A percentile compares a stretch with the other conserved stretches of the same genome.
phyloP scores from a whole-genome alignment of 495 filamentous ascomycete genomes.

The Talaromyces adpressus region DNA sequence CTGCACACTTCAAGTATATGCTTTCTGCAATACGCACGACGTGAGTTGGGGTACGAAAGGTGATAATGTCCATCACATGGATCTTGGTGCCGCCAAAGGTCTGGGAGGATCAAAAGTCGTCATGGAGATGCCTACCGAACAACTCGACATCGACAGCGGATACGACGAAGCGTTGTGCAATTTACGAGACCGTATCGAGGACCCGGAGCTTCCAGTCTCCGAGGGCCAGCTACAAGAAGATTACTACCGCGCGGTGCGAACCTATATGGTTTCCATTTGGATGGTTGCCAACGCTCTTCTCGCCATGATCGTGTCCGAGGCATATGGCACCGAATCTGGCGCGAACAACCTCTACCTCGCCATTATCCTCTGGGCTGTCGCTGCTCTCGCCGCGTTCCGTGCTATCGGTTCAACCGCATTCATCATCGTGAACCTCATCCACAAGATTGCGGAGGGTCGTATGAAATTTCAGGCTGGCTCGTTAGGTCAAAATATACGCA shows the following conservation, averaged over 20 bases:
- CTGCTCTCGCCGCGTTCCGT: conserved; percentile 74
- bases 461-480: conserved; percentile 53
- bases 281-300: conserved; percentile 87
- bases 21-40: conserved; percentile 99
- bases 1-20: conserved; percentile 96
- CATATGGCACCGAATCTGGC: conserved; percentile 58
- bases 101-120: conserved; percentile 61
- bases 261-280: conserved; percentile 98
- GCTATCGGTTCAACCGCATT: conserved; percentile 76
- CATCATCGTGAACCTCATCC: conserved; percentile 71
- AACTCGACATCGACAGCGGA: conserved; percentile 95
- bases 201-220: conserved; percentile 48
- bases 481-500: conserved; percentile 20
- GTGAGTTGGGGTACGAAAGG: conserved; percentile 99
- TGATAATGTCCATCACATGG: conserved; percentile 87
- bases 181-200: conserved; percentile 85
- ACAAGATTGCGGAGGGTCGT: conserved; percentile 78
- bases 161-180: conserved; percentile 98
- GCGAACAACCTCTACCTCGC: conserved; percentile 88
- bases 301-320: conserved; percentile 89
- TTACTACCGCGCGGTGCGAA: conserved; percentile 95
- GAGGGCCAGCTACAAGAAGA: conserved; percentile 91
- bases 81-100: conserved; percentile 76
- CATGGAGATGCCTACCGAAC: conserved; percentile 94
- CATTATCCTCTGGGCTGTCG: conserved; percentile 91